phyloP scores from a whole-genome alignment of 306 rosid species.

The Cucurbita moschata region DNA sequence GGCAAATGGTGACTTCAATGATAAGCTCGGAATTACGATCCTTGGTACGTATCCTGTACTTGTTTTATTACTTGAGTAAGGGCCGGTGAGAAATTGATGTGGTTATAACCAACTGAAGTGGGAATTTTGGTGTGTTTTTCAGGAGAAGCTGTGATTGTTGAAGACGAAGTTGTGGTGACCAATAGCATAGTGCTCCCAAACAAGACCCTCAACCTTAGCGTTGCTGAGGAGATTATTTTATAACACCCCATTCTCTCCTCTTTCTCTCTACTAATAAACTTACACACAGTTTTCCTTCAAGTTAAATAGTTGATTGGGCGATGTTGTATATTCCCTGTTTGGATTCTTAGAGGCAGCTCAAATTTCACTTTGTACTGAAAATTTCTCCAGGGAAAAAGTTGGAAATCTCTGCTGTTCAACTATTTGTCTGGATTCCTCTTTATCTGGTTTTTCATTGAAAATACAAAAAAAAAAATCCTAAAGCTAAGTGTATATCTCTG shows the following conservation, averaged over 20 bases:
- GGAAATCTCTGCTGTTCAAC: not conserved
- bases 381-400: too few relatives aligned
- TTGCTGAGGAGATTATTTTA: conserved; percentile 34
- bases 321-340: not conserved
- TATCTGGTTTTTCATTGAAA: too few relatives aligned
- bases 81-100: not conserved
- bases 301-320: not conserved
- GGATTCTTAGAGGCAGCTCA: too few relatives aligned
- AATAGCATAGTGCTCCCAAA: conserved; percentile 43
- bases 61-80: not conserved
- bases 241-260: not conserved
- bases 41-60: conserved; percentile 21
- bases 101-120: not conserved
- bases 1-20: conserved; percentile 34
- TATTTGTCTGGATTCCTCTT: too few relatives aligned
- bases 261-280: not conserved
- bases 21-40: conserved; percentile 35
- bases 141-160: conserved; percentile 43
- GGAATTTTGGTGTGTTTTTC: not conserved
- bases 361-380: too few relatives aligned
- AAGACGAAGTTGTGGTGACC: conserved; percentile 46
- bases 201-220: conserved; percentile 33
- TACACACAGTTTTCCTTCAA: not conserved
- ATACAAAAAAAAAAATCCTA: too few relatives aligned
- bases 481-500: too few relatives aligned